Evolutionary conservation across 1,139 yeast genomes (phyloP), one percentile per base, ranked within the genome.

Genomic region (Martiniozyma asiatica): DNA sequence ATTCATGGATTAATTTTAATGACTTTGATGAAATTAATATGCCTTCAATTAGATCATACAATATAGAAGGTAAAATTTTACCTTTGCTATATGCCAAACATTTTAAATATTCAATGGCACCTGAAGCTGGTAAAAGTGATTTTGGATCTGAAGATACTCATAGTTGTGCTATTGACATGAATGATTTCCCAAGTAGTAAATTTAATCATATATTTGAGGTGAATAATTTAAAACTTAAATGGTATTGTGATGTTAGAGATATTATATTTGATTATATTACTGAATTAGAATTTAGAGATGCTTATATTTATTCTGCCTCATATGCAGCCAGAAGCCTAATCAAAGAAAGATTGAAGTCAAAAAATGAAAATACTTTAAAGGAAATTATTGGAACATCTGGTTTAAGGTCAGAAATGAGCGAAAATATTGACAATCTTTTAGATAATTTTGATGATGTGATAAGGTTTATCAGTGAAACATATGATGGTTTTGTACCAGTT

Each of bases 11-110:
- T 31, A 96, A 87, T 48, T 51, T 68, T 15, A 68, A 76, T 33
- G 98, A 89, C 53, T 85, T 73, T 44, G 64, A 69, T 13, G 97
- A 87, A 46, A 57, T 84, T 26, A 81, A 67, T 46, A 61, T 66
- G 43, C 55, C 55, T 9, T 59, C 67, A 37, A 50, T 61, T 12
- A 57, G 53, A 4, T 32, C 35, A 5, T 24, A 16, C 11, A 27
- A 36, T 18, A 26, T 38, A 9, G 22, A 37, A 21, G 64, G 82
- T 4, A 56, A 59, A 12, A 64, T 82, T 0, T 45, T 63, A 15
- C 95, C 96, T 1, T 59, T 87, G 39, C 56, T 80, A 40, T 69
- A 56, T 46, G 62, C 93, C 0, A 94, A 94, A 0, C 63, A 71
- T 30, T 74, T 84, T 47, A 63, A 75, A 10, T 87, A 82, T 50